Evolutionary conservation across 352 stramenopile species (phyloP).

Genomic region (Lagenidium giganteum): DNA sequence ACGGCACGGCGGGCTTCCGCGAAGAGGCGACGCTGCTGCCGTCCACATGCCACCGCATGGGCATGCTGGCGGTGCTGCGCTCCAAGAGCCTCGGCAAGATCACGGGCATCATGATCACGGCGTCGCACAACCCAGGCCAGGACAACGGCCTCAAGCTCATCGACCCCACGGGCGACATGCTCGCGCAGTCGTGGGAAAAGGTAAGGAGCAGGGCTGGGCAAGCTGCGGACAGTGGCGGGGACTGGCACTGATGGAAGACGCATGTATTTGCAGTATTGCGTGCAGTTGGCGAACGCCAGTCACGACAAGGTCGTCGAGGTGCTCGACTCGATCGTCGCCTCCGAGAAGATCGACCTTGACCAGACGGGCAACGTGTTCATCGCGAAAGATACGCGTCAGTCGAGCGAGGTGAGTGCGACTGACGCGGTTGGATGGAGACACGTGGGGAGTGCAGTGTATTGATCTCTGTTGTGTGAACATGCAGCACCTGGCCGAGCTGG

Average conservation of each 20-base stretch:
- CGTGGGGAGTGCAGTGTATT: no score
- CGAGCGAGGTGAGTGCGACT: constrained; percentile 56
- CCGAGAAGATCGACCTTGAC: constrained; percentile 81
- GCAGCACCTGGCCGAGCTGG: constrained; percentile 79
- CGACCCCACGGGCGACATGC: constrained; percentile 92
- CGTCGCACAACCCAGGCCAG: constrained; percentile 88
- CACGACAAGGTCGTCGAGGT: constrained; percentile 83
- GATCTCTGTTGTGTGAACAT: no score
- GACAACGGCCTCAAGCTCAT: constrained; percentile 96
- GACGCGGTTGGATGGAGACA: no score
- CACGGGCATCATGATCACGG: constrained; percentile 93
- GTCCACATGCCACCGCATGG: constrained; percentile 92
- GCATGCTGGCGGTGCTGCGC: constrained; percentile 77
- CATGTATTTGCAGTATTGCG: constrained; percentile 46
- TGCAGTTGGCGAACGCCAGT: constrained; percentile 74
- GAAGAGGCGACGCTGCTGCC: constrained; percentile 87
- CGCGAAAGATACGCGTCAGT: constrained; percentile 91
- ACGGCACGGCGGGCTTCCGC: constrained; percentile 96
- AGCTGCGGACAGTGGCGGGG: no score
- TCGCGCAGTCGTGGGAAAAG: constrained; percentile 87
- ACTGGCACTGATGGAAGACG: not conserved
- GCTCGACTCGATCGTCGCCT: constrained; percentile 58
- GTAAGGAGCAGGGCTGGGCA: constrained; percentile 12
- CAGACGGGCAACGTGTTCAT: constrained; percentile 85
- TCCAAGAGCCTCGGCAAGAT: constrained; percentile 79